Evolutionary conservation across 1,139 yeast species (phyloP), one percentile per base, ranked within the genome.

Genomic region (Pichia norvegensis): DNA sequence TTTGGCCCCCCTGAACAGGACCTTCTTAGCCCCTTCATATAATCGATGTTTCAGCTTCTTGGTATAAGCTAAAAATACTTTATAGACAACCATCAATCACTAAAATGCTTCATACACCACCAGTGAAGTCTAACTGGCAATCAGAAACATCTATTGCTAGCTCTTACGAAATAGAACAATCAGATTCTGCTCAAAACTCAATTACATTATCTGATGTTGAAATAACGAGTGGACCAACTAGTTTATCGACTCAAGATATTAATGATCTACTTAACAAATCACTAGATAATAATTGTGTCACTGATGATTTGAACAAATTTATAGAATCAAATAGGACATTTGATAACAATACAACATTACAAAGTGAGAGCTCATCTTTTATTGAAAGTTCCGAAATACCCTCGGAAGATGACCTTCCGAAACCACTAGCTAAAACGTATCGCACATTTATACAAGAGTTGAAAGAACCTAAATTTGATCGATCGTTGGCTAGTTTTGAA

Each of bases 381-480:
- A 46, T 48, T 29, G 53, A 50, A 29, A 40, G 46, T 17, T 55
- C 49, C 33, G 52, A 53, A 23, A 38, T 42, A 4, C 52, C 55
- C 10, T 41, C 49, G 8, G 50, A 52, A 41, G 53, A 55, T 10
- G 58, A 56, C 23, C 51, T 73, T 17, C 78, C 78, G 0, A 45
- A 53, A 0, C 71, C 62, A 13, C 51, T 69, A 17, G 46, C 59
- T 4, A 57, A 54, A 29, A 50, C 56, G 36, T 60, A 74, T 27
- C 74, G 72, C 36, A 49, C 56, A 13, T 79, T 79, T 54, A 61
- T 76, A 20, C 63, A 63, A 40, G 78, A 74, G 44, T 62, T 79
- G 35, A 75, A 73, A 52, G 77, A 74, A 51, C 85, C 85, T 2
- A 70, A 72, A 51, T 78, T 78, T 53, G 62, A 68, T 29, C 68